A percentile compares a stretch with the other conserved stretches of the same genome.
Conservation (phyloP, 78 protist species). For the Planoprotostelium fungivorum region DNA sequence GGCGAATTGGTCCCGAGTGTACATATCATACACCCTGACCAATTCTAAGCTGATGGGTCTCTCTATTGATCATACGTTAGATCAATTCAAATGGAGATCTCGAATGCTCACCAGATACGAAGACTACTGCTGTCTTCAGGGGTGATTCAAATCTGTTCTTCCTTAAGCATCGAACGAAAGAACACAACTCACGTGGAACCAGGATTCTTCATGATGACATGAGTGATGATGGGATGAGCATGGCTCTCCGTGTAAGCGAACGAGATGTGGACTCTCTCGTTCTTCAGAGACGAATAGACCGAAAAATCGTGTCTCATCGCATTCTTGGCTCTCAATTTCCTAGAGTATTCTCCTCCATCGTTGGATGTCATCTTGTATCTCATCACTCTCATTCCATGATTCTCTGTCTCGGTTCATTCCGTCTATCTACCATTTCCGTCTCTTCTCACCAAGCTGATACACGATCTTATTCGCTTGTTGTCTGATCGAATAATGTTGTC, state of each 20-base stretch:
- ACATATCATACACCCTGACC: neutral
- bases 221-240: neutral
- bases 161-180: neutral
- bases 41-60: neutral
- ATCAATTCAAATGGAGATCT: neutral
- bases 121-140: neutral
- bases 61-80: neutral
- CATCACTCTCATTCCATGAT: neutral
- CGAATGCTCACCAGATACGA: neutral
- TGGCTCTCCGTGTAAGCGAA: neutral
- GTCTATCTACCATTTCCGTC: neutral
- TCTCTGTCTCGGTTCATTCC: neutral
- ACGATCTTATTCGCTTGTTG: neutral
- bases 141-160: neutral
- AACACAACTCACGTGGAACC: neutral
- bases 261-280: neutral
- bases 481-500: neutral
- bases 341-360: neutral
- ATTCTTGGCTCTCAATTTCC: neutral
- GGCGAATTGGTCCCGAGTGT: neutral
- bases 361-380: neutral
- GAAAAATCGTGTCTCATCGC: neutral
- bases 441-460: neutral
- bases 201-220: neutral
- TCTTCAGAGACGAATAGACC: neutral